Evolutionary conservation across 441 rosid species (phyloP), one percentile per base, ranked within the genome.

Genomic region (Euphorbia schlechtendalii): DNA sequence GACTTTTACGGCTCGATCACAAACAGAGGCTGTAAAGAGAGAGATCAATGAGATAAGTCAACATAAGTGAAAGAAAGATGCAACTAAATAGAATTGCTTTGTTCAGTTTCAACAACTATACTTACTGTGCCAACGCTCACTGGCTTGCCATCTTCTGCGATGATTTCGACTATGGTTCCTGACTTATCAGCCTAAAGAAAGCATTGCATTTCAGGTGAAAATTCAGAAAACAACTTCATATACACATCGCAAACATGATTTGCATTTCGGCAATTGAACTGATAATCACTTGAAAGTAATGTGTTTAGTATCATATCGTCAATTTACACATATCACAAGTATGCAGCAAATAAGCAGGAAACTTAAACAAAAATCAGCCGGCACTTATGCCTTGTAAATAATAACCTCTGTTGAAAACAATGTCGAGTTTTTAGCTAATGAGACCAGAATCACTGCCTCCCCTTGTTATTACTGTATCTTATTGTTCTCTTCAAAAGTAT

Each of bases 141-240:
- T 40, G 90, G 71, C 74, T 90, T 86, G 58, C 87, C 82, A 56
- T 90, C 96, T 78, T 90, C 89, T 22, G 58, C 86, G 15, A 87
- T 52, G 54, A 84, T 70, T 73, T 87, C 92, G 0, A 86, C 87
- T 61, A 87, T 21, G 3, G 95, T 85, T 80, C 96, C 96, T 2
- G 92, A 66, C 61, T 77, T 86, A 74, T 87, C 92, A 70, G 92
- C 90, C 95, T 85, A 79, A 36, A 68, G 17, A 64, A 9, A 66
- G 36, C 10, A 64, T 24, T 18, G 7, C 13, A 65, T 53, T 55
- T 57, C 61, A 46, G 14, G 51, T 40, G 21, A 30, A 40, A 55
- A 3, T 3, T 53, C 60, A 53, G 68, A n/a, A 55, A 51, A 49
- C 56, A 8, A 4, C 49, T 32, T 36, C 52, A 38, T 21, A 38